phyloP scores from a whole-genome alignment of 1,139 yeast genomes.

The Pichia inconspicua region DNA sequence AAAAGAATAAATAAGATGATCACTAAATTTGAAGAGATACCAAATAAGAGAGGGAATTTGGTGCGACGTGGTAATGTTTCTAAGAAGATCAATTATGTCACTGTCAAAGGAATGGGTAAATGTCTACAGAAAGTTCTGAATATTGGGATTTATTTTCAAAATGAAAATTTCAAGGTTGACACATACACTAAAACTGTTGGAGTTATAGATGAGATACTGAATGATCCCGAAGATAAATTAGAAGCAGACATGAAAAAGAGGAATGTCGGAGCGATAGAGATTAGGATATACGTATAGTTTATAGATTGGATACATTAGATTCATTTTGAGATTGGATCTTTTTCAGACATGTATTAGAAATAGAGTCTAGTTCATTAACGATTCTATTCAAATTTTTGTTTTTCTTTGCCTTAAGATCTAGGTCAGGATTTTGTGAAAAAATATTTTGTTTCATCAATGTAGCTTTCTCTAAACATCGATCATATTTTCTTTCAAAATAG shows the following conservation, averaged over 20 bases:
- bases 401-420: constrained; percentile 17
- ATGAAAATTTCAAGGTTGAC: constrained; percentile 41
- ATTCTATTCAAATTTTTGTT: constrained; percentile 37
- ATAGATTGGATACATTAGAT: constrained; percentile 17
- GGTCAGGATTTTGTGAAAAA: constrained; percentile 20
- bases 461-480: constrained; percentile 37
- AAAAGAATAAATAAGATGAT: constrained; percentile 48
- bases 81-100: constrained; percentile 34
- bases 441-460: constrained; percentile 28
- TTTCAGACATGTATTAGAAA: constrained; percentile 34
- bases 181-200: constrained; percentile 49
- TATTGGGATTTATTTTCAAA: constrained; percentile 46
- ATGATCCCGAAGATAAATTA: constrained; percentile 20
- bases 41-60: constrained; percentile 24
- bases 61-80: constrained; percentile 27
- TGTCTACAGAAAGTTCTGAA: constrained; percentile 49
- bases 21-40: constrained; percentile 25
- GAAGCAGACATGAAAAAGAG: constrained; percentile 41
- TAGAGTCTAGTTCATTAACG: constrained; percentile 37
- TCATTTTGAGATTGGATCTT: constrained; percentile 13
- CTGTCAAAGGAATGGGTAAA: constrained; percentile 63
- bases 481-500: constrained; percentile 41
- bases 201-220: constrained; percentile 53
- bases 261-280: constrained; percentile 51
- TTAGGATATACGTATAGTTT: constrained; percentile 30